Evolutionary conservation across 2,329 filamentous ascomycete genomes (phyloP).

Genomic region (Ceratocystis smalleyi): DNA sequence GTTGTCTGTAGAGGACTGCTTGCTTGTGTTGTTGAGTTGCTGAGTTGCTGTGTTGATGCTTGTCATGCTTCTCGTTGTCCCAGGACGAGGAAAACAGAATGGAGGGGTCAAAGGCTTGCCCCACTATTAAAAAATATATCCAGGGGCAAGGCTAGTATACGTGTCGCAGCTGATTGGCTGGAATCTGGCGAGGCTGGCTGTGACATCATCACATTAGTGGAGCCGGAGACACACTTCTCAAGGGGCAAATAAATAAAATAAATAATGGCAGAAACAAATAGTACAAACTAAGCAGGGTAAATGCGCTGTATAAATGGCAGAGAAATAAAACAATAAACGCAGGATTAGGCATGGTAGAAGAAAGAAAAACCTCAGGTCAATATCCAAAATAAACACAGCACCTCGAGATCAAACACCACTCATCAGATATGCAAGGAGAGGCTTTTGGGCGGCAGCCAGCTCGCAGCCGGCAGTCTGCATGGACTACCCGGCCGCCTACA

Average conservation of each 20-base stretch:
- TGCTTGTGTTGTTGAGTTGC: too few relatives aligned
- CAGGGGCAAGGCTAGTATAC: slow-evolving; percentile 5
- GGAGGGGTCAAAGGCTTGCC: neutral
- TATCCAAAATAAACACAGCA: neutral
- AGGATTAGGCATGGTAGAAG: neutral
- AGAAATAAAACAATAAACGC: slow-evolving; percentile 5
- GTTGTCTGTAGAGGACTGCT: too few relatives aligned
- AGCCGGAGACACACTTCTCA: too few relatives aligned
- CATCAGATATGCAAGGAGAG: slow-evolving; percentile 11
- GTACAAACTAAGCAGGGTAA: slow-evolving; percentile 3
- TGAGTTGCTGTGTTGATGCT: too few relatives aligned
- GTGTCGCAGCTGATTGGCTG: neutral
- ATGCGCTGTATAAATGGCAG: slow-evolving; percentile 13
- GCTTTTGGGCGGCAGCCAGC: neutral
- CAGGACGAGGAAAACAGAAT: neutral
- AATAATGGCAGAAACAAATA: slow-evolving; percentile 6
- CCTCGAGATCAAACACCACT: neutral
- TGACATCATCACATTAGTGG: slow-evolving; percentile 1
- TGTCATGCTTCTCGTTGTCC: too few relatives aligned
- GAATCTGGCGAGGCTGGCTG: neutral
- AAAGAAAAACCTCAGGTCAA: neutral
- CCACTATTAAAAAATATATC: slow-evolving; percentile 1
- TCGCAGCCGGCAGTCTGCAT: neutral
- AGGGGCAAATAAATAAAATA: neutral
- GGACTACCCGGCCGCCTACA: slow-evolving; percentile 31